Conservation (phyloP, 805 yeast species). For the Dipodascopsis uninucleata region DNA sequence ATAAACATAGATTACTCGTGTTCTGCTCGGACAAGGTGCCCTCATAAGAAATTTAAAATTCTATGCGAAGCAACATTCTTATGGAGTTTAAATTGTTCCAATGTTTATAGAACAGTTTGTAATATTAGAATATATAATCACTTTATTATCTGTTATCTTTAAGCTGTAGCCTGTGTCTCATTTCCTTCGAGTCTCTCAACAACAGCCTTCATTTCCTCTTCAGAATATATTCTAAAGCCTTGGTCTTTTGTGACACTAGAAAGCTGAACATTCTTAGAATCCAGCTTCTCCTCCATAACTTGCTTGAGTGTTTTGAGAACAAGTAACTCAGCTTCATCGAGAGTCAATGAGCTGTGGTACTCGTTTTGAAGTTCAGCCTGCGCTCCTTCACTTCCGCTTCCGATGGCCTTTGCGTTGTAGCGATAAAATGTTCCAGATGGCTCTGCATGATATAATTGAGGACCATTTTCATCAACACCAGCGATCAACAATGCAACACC, state of each 20-base stretch:
- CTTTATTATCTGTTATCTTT: background rate
- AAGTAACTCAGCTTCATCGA: conserved; percentile 87
- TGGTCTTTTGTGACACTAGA: conserved; percentile 83
- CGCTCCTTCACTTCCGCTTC: conserved; percentile 98
- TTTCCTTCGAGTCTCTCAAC: conserved; percentile 54
- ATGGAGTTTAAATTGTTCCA: no score
- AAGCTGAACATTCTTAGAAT: conserved; percentile 90
- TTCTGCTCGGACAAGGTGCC: no score
- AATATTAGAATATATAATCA: no score
- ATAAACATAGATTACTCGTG: background rate
- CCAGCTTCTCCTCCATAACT: conserved; percentile 98
- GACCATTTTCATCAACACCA: conserved; percentile 93
- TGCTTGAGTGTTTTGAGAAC: conserved; percentile 88
- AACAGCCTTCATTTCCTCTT: conserved; percentile 75
- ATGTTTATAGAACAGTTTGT: no score
- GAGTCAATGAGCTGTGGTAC: conserved; percentile 86
- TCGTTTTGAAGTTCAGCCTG: conserved; percentile 96
- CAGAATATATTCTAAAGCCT: conserved; percentile 82
- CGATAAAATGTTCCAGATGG: conserved; percentile 98
- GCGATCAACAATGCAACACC: conserved; percentile 97
- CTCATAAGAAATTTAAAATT: no score
- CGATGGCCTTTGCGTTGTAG: conserved; percentile 98
- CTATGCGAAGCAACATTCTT: no score
- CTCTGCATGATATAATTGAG: conserved; percentile 92
- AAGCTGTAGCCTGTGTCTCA: conserved; percentile 11